phyloP scores from a whole-genome alignment of 2,329 filamentous ascomycete genomes.

The Bertia moriformis region DNA sequence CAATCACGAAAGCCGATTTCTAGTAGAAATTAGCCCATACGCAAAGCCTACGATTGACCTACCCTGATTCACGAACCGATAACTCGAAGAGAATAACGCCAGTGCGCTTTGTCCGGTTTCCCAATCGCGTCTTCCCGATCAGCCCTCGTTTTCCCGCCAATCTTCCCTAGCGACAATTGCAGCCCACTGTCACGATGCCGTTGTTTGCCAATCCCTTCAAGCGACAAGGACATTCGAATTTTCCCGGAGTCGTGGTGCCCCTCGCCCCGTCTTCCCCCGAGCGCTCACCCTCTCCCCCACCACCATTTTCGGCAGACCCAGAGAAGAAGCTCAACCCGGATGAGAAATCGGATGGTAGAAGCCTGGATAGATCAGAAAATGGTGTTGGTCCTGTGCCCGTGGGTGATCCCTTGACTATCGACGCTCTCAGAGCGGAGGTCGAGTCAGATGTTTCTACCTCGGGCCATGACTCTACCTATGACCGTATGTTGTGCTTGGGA shows the following conservation, averaged over 20 bases:
- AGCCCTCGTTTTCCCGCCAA: too few species aligned
- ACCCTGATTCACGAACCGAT: neutral
- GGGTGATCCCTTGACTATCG: neutral
- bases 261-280: neutral
- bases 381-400: neutral
- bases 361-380: neutral
- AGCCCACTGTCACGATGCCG: slow-evolving; percentile 1
- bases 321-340: neutral
- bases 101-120: neutral
- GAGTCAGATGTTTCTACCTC: neutral
- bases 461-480: slow-evolving; percentile 1
- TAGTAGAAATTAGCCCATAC: neutral
- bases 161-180: slow-evolving; percentile 15
- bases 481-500: slow-evolving; percentile 2
- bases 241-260: slow-evolving; percentile 2
- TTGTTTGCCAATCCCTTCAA: slow-evolving; percentile 4
- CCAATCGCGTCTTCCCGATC: neutral
- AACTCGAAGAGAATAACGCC: neutral
- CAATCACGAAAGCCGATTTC: neutral
- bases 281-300: neutral
- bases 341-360: neutral
- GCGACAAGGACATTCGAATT: neutral
- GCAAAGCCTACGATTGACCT: neutral
- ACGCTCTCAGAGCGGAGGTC: neutral
- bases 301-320: neutral